These are phyloP conservation scores for Candida qinlingensis DNA, from an alignment of 805 yeast genomes.

Conservation along the genomic window DNA sequence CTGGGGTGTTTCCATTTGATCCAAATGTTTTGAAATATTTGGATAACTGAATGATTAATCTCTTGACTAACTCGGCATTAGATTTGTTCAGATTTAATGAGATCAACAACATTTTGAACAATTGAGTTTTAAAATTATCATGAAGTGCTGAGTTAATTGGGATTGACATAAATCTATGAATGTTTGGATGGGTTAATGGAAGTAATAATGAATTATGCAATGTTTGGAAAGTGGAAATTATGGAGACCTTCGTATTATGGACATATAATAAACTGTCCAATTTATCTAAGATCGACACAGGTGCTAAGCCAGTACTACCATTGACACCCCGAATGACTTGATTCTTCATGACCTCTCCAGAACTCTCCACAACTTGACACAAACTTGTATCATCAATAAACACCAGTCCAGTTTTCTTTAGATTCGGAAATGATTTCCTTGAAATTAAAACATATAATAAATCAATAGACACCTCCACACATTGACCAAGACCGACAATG, in stretches of 20 bases:
- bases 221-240: constrained; percentile 48
- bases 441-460: constrained; percentile 42
- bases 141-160: constrained; percentile 28
- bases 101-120: constrained; percentile 43
- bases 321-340: not conserved
- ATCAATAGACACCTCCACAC: constrained; percentile 45
- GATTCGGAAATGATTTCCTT: constrained; percentile 16
- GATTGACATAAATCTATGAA: constrained; percentile 47
- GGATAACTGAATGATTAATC: constrained; percentile 41
- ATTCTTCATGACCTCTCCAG: not conserved
- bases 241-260: constrained; percentile 40
- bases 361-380: not conserved
- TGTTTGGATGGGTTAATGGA: constrained; percentile 51
- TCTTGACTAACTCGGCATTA: constrained; percentile 21
- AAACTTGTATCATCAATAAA: constrained; percentile 27
- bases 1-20: not conserved
- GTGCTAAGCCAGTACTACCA: not conserved
- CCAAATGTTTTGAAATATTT: constrained; percentile 32
- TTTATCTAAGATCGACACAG: not conserved
- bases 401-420: constrained; percentile 27
- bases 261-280: constrained; percentile 10
- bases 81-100: constrained; percentile 35
- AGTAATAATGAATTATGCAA: constrained; percentile 47
- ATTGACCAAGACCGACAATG: constrained; percentile 47
- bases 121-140: constrained; percentile 34